Percentiles rank a stretch among this genome's conserved stretches.
These are phyloP conservation scores for Calendula officinalis DNA, from an alignment of 129 eudicot genomes.

Conservation along the genomic window DNA sequence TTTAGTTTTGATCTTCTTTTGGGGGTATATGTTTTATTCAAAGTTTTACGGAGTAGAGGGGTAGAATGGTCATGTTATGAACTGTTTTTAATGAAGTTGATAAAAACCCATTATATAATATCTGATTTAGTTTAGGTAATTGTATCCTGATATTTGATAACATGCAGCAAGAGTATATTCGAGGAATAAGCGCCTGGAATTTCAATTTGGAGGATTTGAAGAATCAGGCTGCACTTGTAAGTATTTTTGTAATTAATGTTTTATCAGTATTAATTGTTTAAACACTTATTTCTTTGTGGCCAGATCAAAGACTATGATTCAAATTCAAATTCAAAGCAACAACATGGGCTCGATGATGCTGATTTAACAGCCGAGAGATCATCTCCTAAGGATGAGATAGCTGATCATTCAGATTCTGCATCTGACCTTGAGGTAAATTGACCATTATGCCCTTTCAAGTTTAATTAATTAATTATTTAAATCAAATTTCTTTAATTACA, in stretches of 20 bases:
- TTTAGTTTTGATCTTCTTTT: no score
- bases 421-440: constrained; percentile 54
- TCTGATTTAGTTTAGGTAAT: neutral
- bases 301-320: constrained; percentile 77
- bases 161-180: constrained; percentile 92
- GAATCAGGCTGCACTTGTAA: constrained; percentile 93
- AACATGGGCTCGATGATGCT: constrained; percentile 42
- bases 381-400: constrained; percentile 31
- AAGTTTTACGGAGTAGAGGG: no score
- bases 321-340: constrained; percentile 39
- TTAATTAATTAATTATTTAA: neutral
- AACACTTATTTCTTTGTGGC: constrained; percentile 18
- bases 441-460: neutral
- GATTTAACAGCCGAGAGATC: constrained; percentile 33
- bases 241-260: constrained; percentile 20
- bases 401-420: constrained; percentile 39
- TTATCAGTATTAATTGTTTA: neutral
- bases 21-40: no score
- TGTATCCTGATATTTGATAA: constrained; percentile 20
- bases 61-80: no score
- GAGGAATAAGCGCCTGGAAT: constrained; percentile 99
- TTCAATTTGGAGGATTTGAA: constrained; percentile 96
- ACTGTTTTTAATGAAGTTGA: neutral
- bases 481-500: constrained; percentile 28
- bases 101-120: neutral